Evolutionary conservation across 2,329 filamentous ascomycete genomes (phyloP), one percentile per base, ranked within the genome.

Genomic region (Neofusicoccum parvum): DNA sequence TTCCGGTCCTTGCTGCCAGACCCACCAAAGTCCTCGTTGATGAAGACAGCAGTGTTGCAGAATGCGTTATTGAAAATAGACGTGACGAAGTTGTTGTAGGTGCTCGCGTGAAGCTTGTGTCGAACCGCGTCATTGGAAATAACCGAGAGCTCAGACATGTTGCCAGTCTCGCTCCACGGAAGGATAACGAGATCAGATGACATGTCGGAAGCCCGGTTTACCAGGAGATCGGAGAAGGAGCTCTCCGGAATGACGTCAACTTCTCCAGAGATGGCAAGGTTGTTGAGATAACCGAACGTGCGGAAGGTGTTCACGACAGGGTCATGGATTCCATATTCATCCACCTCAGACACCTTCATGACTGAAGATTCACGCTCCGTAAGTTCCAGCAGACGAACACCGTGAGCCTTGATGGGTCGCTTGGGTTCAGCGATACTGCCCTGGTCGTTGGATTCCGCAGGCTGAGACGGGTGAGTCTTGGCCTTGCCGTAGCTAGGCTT

Each of bases 301-400:
- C 91, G 88, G 84, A 97, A 97, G 0, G 92, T 91, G 74, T 96
- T 97, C 64, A 97, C 88, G 3, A 98, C 89, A 0, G 94, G 92
- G 72, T 98, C 94, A 71, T 70, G 76, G 69, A 70, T 82, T 72
- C 72, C 81, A 77, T 78, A 86, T 56, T 95, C 92, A 45, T 93
- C 90, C 3, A 90, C 84, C 73, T 96, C 92, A 0, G 92, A 90
- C 11, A 96, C 92, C 71, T 92, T 90, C 94, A 98, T 98, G 71
- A 97, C 94, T 17, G 93, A 94, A 0, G 94, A 97, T 48, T 92
- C 91, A 84, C 94, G 92, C 71, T 97, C 94, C 0, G 92, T 96
- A 12, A 98, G 86, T 73, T 96, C 92, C 56, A 96, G 80, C 15
- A 98, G 85, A 14, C 94, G 90, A n/a, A 97, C 80, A 37, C 93